Base-by-base conservation (phyloP, 441 rosid genomes). In the Erodium chrysanthum region DNA sequence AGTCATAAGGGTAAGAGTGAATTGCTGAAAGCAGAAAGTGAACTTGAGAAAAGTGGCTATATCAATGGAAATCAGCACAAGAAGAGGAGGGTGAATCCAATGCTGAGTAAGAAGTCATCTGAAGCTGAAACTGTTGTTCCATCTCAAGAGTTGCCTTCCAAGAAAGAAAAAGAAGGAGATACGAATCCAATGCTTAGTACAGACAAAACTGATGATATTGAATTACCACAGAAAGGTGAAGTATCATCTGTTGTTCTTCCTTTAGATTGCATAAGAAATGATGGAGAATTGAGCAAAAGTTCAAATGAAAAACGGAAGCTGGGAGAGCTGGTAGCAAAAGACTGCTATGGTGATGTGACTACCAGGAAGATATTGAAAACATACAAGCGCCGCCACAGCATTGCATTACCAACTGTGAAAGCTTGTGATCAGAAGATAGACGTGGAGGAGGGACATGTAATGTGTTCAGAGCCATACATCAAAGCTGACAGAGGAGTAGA, bases 321-420 rank as follows among this genome's bases (percentile, higher is more conserved):
- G 54, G 54, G 21, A 50, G 58, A 17, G 58, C 58, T 17, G 2
- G 58, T 50, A 50, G 58, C 22, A 17, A 50, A 50, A 15, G 14
- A 1, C 58, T 50, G 20, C 58, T 4, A 17, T 50, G 58, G 21
- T 50, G 58, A 5, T 50, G 58, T 15, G 58, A 50, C 22, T 6
- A 50, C 10, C 58, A 50, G 7, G 15, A 50, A 50, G 58, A 15
- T 7, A 4, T 17, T 50, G 58, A 50, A 50, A 50, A 50, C 58
- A 50, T 50, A 50, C 58, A 50, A 15, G 21, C 58, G 58, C 58
- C 58, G 58, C 21, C 21, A 21, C 58, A 50, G 46, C 46, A 40
- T 7, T 50, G 21, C 8, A 50, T 50, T 21, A 15, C 58, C 58
- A n/a, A 50, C 8, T 50, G 21, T 50, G 58, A 21, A 50, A 50